Conservation (phyloP, 352 stramenopile species). For the Blastocystis sp. region DNA sequence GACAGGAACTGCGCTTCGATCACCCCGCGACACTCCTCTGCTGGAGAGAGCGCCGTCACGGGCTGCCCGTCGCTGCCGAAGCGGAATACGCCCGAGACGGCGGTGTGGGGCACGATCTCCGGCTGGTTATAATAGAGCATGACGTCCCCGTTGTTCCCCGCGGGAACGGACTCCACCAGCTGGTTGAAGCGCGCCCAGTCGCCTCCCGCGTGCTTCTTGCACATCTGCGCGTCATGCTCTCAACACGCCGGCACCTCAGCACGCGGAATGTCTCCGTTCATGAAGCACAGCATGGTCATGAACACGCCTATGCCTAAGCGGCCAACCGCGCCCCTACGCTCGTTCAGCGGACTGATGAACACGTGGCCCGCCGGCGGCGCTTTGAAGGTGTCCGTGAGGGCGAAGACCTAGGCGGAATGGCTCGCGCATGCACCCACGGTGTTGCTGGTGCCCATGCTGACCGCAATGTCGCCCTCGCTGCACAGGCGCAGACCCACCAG, state of each 20-base stretch:
- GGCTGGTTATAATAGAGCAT: constrained; percentile 1
- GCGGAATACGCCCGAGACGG: constrained; percentile 2
- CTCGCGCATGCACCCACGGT: constrained; percentile 55
- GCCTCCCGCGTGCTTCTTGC: background rate
- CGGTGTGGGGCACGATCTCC: constrained; percentile 37
- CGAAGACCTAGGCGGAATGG: constrained; percentile 21
- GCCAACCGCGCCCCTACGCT: background rate
- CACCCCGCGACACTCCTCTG: constrained; percentile 15
- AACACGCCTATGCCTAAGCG: constrained; percentile 22
- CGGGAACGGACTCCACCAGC: background rate
- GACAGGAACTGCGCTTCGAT: constrained; percentile 65
- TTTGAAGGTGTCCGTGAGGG: background rate
- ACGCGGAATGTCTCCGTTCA: constrained; percentile 45
- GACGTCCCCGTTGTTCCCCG: constrained; percentile 4
- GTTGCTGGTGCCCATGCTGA: constrained; percentile 72
- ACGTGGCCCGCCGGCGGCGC: constrained; percentile 66
- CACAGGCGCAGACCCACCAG: constrained; percentile 68
- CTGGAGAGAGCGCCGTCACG: background rate
- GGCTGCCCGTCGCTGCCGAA: background rate
- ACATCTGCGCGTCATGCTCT: background rate
- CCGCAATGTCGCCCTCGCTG: constrained; percentile 68
- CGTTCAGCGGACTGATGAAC: constrained; percentile 69
- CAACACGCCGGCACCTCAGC: background rate
- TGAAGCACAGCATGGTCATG: constrained; percentile 72
- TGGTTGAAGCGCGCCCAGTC: constrained; percentile 6